Evolutionary conservation across 208 protist species (phyloP), one percentile per base, ranked within the genome.

Genomic region (Leishmania guyanensis): DNA sequence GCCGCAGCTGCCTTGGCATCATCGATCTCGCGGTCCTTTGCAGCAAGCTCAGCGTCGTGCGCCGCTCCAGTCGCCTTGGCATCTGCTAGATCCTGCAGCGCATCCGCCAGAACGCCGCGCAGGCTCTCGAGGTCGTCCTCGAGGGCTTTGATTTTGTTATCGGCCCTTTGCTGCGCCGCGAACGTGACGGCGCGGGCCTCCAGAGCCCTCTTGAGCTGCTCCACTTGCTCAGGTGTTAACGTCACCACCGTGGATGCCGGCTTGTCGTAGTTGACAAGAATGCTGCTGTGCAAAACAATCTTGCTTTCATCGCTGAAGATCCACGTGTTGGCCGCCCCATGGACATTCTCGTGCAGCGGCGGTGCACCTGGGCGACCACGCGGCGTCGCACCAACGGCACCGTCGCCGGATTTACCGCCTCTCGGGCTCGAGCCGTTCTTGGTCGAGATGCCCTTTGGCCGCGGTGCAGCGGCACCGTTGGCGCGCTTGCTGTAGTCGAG

Each of bases 241-340:
- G 72, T 80, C 71, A 90, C 58, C 60, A 85, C 75, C 17, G 74
- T 86, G 12, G 80, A 64, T n/a, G 86, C 83, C 0, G 88, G 78
- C 56, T 53, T 58, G 79, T 90, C 85, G 81, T 90, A 90, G 70
- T 87, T 83, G 54, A 79, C 77, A n/a, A 92, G 83, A 22, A 75
- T 86, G 66, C 84, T 85, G 68, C 76, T 78, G 64, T 77, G 76
- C 29, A 77, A 36, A 20, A 82, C 56, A 0, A 78, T 76, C 50
- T 29, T 46, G 71, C 58, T 78, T 6, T 56, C n/a, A 20, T 85
- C 69, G 33, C 70, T 77, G 70, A 84, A 80, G 70, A 29, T 62
- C 70, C 81, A 83, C 29, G 71, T 78, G 73, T 74, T 77, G 29
- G 73, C 58, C 14, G 71, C 39, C 29, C 79, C 73, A 64, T 83